Evolutionary conservation across 192 early-diverging fungal species (phyloP).

Genomic region (Rhizophagus sp.): DNA sequence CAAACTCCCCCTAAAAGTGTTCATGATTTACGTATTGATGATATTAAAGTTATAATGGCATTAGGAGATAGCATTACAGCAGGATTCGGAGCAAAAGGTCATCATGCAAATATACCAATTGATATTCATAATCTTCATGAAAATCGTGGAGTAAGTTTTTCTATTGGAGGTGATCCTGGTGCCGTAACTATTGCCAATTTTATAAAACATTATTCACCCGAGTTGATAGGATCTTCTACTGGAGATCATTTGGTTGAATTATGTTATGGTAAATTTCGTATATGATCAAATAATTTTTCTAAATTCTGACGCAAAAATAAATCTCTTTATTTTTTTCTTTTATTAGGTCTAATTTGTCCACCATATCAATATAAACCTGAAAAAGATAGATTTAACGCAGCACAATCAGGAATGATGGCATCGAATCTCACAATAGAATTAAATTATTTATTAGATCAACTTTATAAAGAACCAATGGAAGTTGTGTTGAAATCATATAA

Average conservation of each 20-base stretch:
- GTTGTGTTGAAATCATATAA: slow-evolving; percentile 35
- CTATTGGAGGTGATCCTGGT: slow-evolving; percentile 50
- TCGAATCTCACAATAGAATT: slow-evolving; percentile 48
- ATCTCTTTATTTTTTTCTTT: background rate
- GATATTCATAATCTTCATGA: slow-evolving; percentile 39
- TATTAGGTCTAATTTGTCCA: slow-evolving; percentile 10
- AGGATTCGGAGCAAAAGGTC: slow-evolving; percentile 49
- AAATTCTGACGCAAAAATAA: too few species aligned
- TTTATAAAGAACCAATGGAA: slow-evolving; percentile 29
- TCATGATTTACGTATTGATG: slow-evolving; percentile 55
- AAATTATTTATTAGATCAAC: slow-evolving; percentile 41
- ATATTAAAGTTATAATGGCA: slow-evolving; percentile 55
- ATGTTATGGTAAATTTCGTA: slow-evolving; percentile 44
- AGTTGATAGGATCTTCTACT: slow-evolving; percentile 41
- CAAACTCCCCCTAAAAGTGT: slow-evolving; percentile 37
- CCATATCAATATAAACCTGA: slow-evolving; percentile 11
- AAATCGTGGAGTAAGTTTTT: slow-evolving; percentile 54
- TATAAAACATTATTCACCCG: slow-evolving; percentile 41
- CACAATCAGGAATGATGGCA: slow-evolving; percentile 54
- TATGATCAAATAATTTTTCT: background rate
- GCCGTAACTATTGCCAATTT: slow-evolving; percentile 48
- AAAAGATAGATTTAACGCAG: slow-evolving; percentile 47
- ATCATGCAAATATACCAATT: background rate
- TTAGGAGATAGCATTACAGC: slow-evolving; percentile 63
- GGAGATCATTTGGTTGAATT: slow-evolving; percentile 50